Base-by-base conservation (phyloP, 371 early-diverging fungal species). In the Rhizopus stolonifer region DNA sequence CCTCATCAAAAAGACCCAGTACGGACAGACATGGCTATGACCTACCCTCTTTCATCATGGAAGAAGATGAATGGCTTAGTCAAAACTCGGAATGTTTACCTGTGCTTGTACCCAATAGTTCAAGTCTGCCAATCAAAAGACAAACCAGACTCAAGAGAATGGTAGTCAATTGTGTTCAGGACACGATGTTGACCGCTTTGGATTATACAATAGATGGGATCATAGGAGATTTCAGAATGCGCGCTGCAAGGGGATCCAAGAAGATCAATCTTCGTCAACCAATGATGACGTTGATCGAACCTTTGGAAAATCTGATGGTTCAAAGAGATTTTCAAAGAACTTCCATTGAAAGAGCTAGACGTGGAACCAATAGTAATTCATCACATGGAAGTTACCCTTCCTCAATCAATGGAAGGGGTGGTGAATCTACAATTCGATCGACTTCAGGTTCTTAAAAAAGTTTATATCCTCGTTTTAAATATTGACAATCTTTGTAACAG, bases 301-400 rank as follows among this genome's bases (percentile, higher is more conserved):
- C n/a, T n/a, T n/a, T n/a, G n/a, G n/a, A n/a, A n/a, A n/a, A n/a
- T n/a, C n/a, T n/a, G n/a, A n/a, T n/a, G n/a, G n/a, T n/a, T n/a
- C n/a, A n/a, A n/a, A n/a, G n/a, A n/a, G n/a, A n/a, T n/a, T n/a
- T n/a, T n/a, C n/a, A n/a, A n/a, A n/a, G n/a, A n/a, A n/a, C n/a
- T n/a, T n/a, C n/a, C n/a, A 43, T 51, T 2, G 58, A 57, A 15
- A 38, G 17, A 22, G 36, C 51, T 0, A 50, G 58, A 32, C 32
- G 46, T 2, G 43, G 46, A 23, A 23, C 8, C 17, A 25, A 32
- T 36, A 44, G 46, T 14, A 21, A 14, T 11, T 33, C 36, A 3
- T 17, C 32, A 29, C 2, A 9, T 24, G 36, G 46, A 23, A 44
- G 44, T 24, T 44, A n/a, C 10, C 24, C 44, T 17, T 25, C 34